Conservation (phyloP, 208 protist genomes). For the Leishmania lainsoni region DNA sequence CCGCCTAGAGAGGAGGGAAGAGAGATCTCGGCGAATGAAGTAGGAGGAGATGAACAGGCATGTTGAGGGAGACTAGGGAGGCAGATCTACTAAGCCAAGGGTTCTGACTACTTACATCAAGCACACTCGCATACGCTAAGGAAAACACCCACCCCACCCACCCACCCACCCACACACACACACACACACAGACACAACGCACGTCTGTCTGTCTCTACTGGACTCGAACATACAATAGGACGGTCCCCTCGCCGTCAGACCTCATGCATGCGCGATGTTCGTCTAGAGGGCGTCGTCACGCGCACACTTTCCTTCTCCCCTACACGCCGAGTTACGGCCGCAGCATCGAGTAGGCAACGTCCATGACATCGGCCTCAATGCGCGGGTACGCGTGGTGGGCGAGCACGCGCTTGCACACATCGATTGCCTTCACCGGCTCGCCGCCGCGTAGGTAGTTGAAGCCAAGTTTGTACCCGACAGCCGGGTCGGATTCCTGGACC, state of each 20-base stretch:
- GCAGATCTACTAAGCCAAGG: not conserved
- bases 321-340: constrained; percentile 41
- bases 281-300: not conserved
- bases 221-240: not conserved
- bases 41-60: not conserved
- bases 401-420: constrained; percentile 93
- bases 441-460: constrained; percentile 97
- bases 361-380: constrained; percentile 93
- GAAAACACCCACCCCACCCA: not conserved
- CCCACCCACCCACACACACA: too few relatives aligned
- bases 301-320: not conserved
- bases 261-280: not conserved
- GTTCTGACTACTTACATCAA: not conserved
- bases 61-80: not conserved
- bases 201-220: not conserved
- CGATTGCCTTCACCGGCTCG: constrained; percentile 92
- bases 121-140: not conserved
- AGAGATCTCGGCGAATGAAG: not conserved
- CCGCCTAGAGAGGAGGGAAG: not conserved
- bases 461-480: constrained; percentile 95
- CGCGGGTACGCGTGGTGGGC: constrained; percentile 90
- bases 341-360: constrained; percentile 89
- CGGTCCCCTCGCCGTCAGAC: not conserved
- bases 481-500: constrained; percentile 79
- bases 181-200: not conserved